Conservation (phyloP, 257 asterid genomes). For the Ballota nigra region DNA sequence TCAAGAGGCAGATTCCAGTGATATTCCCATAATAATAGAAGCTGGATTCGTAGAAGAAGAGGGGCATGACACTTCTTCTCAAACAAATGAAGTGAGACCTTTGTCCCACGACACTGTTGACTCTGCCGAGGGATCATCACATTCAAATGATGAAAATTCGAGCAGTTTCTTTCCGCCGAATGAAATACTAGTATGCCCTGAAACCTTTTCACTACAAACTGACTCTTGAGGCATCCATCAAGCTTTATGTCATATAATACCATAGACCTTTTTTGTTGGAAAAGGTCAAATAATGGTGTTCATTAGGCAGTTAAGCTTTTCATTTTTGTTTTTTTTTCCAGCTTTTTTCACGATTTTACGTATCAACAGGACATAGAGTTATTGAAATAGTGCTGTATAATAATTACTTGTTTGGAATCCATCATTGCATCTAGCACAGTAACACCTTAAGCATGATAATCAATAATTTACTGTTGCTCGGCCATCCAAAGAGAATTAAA, state of each 20-base stretch:
- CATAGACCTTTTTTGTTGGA: neutral
- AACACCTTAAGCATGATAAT: constrained; percentile 10
- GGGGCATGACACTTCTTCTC: constrained; percentile 25
- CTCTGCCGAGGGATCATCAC: constrained; percentile 32
- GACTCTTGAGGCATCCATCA: neutral
- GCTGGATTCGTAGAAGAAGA: constrained; percentile 31
- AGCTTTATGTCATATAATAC: neutral
- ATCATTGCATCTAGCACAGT: neutral
- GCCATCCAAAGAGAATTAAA: too few species aligned
- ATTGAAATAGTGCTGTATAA: neutral
- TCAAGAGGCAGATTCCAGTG: constrained; percentile 33
- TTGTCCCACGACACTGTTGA: constrained; percentile 21
- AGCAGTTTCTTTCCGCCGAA: constrained; percentile 28
- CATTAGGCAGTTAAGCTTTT: neutral
- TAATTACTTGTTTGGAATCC: neutral
- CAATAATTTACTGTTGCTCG: neutral
- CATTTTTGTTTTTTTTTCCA: neutral
- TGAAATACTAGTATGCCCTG: constrained; percentile 40
- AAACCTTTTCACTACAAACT: neutral
- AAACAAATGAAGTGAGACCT: constrained; percentile 21
- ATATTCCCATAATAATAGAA: constrained; percentile 31
- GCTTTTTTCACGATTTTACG: neutral
- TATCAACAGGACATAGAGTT: neutral
- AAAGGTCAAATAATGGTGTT: constrained; percentile 10
- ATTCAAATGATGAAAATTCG: constrained; percentile 27